Base-by-base conservation (phyloP, 2,329 filamentous ascomycete species). In the Pseudocercospora crystallina region DNA sequence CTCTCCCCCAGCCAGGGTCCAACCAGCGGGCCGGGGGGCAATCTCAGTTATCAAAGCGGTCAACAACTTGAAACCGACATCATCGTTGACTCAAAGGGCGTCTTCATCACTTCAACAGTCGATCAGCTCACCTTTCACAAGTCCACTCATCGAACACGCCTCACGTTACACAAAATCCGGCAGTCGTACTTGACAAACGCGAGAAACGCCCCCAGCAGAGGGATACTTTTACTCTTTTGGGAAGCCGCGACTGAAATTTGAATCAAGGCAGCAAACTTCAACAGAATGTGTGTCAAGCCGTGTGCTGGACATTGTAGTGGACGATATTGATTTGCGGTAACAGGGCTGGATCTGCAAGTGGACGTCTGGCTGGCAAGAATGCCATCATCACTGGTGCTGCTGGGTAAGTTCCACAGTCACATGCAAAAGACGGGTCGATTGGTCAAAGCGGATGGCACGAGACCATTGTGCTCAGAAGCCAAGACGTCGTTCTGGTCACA, bases 311-410 rank as follows among this genome's bases (percentile, higher is more conserved):
- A 29, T 20, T 2, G 31, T 31, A 30, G 39, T 60, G 45, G 60
- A 43, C 12, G 30, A 33, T 10, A 29, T 33, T 36, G 51, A 51
- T 33, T 41, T 60, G 53, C 54, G 51, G 54, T 44, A 20, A 34
- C 44, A 57, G 43, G 38, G 51, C 44, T 34, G 35, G 34, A 11
- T 17, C 39, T 49, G 37, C 61, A 38, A 59, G 60, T 44, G 71
- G 71, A 59, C 79, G 82, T 63, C 76, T 86, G 47, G 75, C 80
- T 57, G 81, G 81, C 69, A 86, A 86, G 72, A 85, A 84, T 72
- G 81, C 80, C 68, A 76, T 95, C 68, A 81, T 95, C 72, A 95
- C 90, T 47, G 90, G 90, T 66, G 90, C 87, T 60, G 90, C 85
- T 65, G 89, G 89, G 89, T 95, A 80, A 72, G 84, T 53, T 20